phyloP scores from a whole-genome alignment of 176 grass and related monocot genomes.

The Avena sativa region DNA sequence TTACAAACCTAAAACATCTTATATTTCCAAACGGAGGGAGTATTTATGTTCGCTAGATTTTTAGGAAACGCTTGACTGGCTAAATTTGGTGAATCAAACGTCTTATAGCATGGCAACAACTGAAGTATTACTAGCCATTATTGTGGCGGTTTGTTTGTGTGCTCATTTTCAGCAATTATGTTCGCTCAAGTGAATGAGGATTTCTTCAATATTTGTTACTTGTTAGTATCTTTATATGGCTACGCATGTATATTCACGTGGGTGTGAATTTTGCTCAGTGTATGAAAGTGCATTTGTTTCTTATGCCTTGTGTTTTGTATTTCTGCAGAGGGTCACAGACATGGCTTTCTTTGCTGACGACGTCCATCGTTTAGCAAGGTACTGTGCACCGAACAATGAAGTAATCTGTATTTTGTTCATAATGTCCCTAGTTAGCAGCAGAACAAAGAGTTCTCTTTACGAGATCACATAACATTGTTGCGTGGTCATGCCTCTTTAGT shows the following conservation, averaged over 20 bases:
- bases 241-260: background rate
- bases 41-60: background rate
- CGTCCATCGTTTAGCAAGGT: slow-evolving; percentile 98
- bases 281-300: slow-evolving; percentile 26
- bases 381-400: slow-evolving; percentile 46
- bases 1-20: too few species aligned
- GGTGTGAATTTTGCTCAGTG: slow-evolving; percentile 6
- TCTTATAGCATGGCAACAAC: background rate
- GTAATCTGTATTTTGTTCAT: slow-evolving; percentile 15
- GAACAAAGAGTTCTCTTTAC: slow-evolving; percentile 3
- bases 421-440: background rate
- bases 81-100: background rate
- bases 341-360: slow-evolving; percentile 99
- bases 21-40: too few species aligned
- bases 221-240: slow-evolving; percentile 15
- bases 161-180: background rate
- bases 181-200: background rate
- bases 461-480: background rate
- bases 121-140: slow-evolving; percentile 3
- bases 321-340: slow-evolving; percentile 92
- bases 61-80: background rate
- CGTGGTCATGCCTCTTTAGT: background rate
- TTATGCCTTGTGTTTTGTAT: slow-evolving; percentile 46
- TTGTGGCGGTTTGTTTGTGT: background rate
- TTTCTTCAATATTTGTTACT: background rate